Evolutionary conservation across 495 filamentous ascomycete genomes (phyloP).

Genomic region (Tuber magnatum): DNA sequence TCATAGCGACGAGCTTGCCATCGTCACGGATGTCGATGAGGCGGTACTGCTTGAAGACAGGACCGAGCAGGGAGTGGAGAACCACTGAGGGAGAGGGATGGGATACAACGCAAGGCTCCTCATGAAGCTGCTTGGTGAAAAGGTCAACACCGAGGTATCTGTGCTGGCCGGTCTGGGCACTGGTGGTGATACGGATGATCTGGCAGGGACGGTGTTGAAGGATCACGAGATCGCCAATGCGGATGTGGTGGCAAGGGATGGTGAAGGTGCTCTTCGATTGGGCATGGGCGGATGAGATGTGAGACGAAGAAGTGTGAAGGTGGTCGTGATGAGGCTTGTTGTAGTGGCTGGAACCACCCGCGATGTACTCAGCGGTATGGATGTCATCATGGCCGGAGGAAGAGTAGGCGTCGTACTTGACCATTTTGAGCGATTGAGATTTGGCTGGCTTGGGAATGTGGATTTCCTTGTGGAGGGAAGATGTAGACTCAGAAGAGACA

Average conservation of each 20-base stretch:
- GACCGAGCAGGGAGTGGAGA: conserved; percentile 98
- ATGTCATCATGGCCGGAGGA: conserved; percentile 22
- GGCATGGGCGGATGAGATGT: conserved; percentile 44
- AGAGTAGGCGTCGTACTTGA: conserved; percentile 36
- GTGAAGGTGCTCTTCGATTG: conserved; percentile 73
- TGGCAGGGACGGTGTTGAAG: conserved; percentile 99
- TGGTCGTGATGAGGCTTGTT: conserved; percentile 19
- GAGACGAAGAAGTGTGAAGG: conserved; percentile 26
- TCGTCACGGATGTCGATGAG: conserved; percentile 95
- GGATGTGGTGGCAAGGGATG: conserved; percentile 98
- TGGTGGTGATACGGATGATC: conserved; percentile 99
- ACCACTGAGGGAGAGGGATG: conserved; percentile 93
- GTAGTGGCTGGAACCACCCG: conserved; percentile 3
- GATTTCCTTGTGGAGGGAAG: conserved; percentile 16
- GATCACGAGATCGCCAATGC: conserved; percentile 96
- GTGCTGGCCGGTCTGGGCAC: conserved; percentile 95
- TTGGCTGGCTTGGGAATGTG: conserved; percentile 1
- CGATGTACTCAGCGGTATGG: conserved; percentile 10
- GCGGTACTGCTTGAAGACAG: conserved; percentile 99
- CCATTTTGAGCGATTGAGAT: conserved; percentile 35
- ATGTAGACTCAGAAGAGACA: conserved; percentile 11
- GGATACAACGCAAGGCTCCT: conserved; percentile 96
- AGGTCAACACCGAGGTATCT: conserved; percentile 99
- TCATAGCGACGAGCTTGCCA: conserved; percentile 71
- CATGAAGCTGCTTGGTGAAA: conserved; percentile 98